A percentile compares a stretch with the other conserved stretches of the same genome.
These are phyloP conservation scores for Chalciporus sphaerocephalus DNA, from an alignment of 768 basidiomycete species.

Conservation along the genomic window DNA sequence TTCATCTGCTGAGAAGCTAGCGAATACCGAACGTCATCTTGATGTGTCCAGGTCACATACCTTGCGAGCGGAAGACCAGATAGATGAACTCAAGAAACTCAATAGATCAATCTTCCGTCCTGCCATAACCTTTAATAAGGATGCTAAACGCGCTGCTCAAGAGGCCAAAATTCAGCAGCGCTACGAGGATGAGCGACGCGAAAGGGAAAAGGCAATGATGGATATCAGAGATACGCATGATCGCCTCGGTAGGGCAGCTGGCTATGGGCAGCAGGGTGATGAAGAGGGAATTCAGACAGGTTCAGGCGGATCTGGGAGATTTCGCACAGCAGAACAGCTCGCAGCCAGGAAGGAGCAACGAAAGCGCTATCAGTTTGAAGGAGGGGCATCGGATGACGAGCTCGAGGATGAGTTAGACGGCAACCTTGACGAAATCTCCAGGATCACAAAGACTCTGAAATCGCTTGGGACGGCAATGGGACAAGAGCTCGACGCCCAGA, in stretches of 20 bases:
- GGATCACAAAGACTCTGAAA: conserved; percentile 73
- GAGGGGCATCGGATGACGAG: conserved; percentile 86
- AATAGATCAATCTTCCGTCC: conserved; percentile 95
- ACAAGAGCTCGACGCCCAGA: conserved; percentile 86
- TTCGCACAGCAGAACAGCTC: conserved; percentile 49
- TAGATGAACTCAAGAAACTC: conserved; percentile 88
- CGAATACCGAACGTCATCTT: conserved; percentile 91
- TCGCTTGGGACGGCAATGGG: conserved; percentile 79
- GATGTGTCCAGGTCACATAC: conserved; percentile 89
- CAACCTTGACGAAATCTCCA: conserved; percentile 83
- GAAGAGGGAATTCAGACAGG: conserved; percentile 36
- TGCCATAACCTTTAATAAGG: conserved; percentile 90
- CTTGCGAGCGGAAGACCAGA: conserved; percentile 84
- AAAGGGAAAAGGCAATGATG: conserved; percentile 79
- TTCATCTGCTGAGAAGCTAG: conserved; percentile 62
- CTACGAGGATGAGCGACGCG: conserved; percentile 80
- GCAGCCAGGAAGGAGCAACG: conserved; percentile 62
- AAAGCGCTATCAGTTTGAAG: conserved; percentile 88
- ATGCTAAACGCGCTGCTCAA: conserved; percentile 80
- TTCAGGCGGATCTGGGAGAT: conserved; percentile 37
- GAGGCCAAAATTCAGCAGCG: conserved; percentile 80
- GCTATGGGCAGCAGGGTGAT: conserved; percentile 51
- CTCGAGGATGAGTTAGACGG: conserved; percentile 90
- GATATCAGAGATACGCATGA: conserved; percentile 86
- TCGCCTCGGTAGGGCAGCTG: conserved; percentile 70